A percentile compares a stretch with the other conserved stretches of the same genome.
These are phyloP conservation scores for Vicia villosa DNA, from an alignment of 306 rosid species.

Conservation along the genomic window DNA sequence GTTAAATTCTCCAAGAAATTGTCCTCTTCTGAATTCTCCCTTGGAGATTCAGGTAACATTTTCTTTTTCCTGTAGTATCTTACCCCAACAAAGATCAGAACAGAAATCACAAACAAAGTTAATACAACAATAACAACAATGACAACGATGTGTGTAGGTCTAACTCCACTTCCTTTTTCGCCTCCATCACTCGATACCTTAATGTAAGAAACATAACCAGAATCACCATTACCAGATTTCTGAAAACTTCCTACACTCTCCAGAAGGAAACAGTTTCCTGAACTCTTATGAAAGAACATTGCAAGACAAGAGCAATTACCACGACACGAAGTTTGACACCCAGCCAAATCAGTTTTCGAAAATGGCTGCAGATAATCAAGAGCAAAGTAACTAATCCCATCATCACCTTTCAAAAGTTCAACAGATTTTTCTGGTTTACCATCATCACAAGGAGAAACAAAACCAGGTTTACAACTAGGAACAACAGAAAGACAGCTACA, in stretches of 20 bases:
- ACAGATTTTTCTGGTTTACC: constrained; percentile 25
- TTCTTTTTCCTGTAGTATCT: constrained; percentile 52
- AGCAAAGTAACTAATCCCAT: constrained; percentile 65
- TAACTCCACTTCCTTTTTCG: constrained; percentile 41
- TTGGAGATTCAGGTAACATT: constrained; percentile 47
- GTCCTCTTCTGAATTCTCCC: constrained; percentile 75
- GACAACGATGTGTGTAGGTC: constrained; percentile 45
- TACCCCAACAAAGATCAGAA: constrained; percentile 53
- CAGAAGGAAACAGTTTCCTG: constrained; percentile 71
- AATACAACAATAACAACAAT: constrained; percentile 57
- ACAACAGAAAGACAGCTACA: constrained; percentile 85
- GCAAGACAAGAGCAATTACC: constrained; percentile 82
- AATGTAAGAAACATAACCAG: constrained; percentile 68
- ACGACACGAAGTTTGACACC: constrained; percentile 66
- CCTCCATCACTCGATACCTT: constrained; percentile 54
- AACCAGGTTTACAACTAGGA: constrained; percentile 59
- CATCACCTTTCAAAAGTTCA: constrained; percentile 55
- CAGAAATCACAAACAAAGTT: constrained; percentile 52
- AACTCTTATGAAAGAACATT: constrained; percentile 69
- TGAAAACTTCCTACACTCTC: constrained; percentile 80
- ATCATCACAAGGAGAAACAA: constrained; percentile 58
- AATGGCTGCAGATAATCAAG: constrained; percentile 61
- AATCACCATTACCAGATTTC: constrained; percentile 40
- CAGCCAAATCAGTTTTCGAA: constrained; percentile 55
- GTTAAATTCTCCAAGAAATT: constrained; percentile 75